Evolutionary conservation across 2,329 filamentous ascomycete species (phyloP).

Genomic region (Neonectria hederae): DNA sequence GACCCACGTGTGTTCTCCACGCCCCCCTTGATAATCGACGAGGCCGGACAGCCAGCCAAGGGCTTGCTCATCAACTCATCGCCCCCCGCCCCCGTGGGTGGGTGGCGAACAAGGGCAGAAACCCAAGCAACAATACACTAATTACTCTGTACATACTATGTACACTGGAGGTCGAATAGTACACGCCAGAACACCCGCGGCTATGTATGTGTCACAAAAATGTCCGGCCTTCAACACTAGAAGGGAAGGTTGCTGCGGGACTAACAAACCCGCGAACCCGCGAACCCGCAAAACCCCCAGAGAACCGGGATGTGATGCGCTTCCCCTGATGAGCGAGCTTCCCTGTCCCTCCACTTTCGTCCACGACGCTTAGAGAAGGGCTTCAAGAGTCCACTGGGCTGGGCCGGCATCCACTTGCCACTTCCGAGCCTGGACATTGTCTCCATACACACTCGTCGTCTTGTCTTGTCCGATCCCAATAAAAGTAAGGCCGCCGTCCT

Average conservation of each 20-base stretch:
- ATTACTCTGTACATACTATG: too few relatives aligned
- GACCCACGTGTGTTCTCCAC: conserved; percentile 4
- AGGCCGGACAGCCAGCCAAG: neutral
- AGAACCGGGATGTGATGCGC: conserved; percentile 2
- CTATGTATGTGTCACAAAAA: conserved; percentile 12
- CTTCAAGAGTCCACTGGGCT: neutral
- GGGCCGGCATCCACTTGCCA: neutral
- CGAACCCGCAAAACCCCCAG: neutral
- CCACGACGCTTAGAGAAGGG: neutral
- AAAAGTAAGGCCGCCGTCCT: conserved; percentile 27
- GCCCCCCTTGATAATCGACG: neutral
- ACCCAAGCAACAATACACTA: too few relatives aligned
- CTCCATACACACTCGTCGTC: neutral
- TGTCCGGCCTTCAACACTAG: neutral
- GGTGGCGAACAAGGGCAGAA: neutral
- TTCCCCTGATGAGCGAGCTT: neutral
- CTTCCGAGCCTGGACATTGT: neutral
- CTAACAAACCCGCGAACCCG: neutral
- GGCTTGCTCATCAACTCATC: neutral
- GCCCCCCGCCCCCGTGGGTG: too few relatives aligned
- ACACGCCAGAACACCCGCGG: neutral
- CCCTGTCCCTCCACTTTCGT: neutral
- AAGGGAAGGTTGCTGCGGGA: conserved; percentile 11
- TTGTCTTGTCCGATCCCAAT: conserved; percentile 20
- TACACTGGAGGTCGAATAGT: too few relatives aligned